Evolutionary conservation across 2,329 filamentous ascomycete genomes (phyloP).

Genomic region (Fusarium miscanthi): DNA sequence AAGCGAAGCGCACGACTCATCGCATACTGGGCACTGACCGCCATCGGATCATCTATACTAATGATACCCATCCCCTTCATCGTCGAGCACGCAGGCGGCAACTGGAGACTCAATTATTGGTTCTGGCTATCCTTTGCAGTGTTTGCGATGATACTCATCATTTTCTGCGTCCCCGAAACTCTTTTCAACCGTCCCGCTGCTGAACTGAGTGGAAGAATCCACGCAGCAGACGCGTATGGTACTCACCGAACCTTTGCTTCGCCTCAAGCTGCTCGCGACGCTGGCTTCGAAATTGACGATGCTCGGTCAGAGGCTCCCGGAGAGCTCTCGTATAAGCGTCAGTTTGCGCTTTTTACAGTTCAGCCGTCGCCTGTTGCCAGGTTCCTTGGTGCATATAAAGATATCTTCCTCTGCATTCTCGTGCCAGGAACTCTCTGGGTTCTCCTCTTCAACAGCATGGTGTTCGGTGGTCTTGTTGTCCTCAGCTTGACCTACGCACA

Average conservation of each 20-base stretch:
- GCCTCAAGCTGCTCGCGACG: accelerated
- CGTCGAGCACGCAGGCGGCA: not conserved
- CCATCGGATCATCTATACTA: not conserved
- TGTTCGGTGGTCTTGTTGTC: not conserved
- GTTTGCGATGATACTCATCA: not conserved
- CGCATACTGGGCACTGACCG: not conserved
- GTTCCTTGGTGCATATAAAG: not conserved
- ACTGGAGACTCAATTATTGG: not conserved
- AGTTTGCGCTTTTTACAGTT: not conserved
- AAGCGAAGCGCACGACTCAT: not conserved
- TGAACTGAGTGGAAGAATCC: not conserved
- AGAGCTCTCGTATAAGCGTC: not conserved
- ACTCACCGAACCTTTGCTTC: not conserved
- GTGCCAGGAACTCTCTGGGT: not conserved
- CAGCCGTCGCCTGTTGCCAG: not conserved
- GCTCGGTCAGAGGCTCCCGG: not conserved
- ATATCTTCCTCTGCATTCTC: not conserved
- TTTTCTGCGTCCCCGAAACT: not conserved
- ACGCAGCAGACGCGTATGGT: not conserved
- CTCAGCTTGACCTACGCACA: not conserved
- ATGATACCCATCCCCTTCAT: accelerated
- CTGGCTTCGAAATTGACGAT: not conserved
- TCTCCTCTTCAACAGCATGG: not conserved
- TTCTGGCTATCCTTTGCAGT: not conserved
- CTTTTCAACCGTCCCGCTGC: not conserved